Evolutionary conservation across 768 basidiomycete species (phyloP).

Genomic region (Kwoniella sp.): DNA sequence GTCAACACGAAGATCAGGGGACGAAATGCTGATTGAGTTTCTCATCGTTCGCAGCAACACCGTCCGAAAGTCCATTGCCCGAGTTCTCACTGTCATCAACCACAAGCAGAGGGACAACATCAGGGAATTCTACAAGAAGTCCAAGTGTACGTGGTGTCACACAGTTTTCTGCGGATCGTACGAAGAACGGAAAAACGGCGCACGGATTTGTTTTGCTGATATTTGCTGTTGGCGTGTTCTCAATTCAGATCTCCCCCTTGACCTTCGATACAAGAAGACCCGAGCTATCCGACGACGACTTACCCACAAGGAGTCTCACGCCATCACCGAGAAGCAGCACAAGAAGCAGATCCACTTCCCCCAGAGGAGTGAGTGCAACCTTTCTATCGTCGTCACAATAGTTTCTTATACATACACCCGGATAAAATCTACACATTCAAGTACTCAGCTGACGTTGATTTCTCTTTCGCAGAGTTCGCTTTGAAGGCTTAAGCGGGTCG

Average conservation of each 20-base stretch:
- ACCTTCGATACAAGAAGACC: slow-evolving; percentile 97
- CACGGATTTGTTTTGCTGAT: too few species aligned
- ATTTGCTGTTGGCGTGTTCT: too few species aligned
- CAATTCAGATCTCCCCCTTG: slow-evolving; percentile 73
- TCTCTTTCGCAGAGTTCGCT: slow-evolving; percentile 66
- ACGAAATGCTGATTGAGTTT: slow-evolving; percentile 21
- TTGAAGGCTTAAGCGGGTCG: slow-evolving; percentile 69
- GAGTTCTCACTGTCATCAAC: slow-evolving; percentile 97
- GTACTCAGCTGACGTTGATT: slow-evolving; percentile 2
- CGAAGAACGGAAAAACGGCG: too few species aligned
- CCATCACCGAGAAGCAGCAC: slow-evolving; percentile 86
- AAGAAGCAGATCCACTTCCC: slow-evolving; percentile 97
- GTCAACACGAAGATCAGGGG: neutral
- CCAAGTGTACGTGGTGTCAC: slow-evolving; percentile 46
- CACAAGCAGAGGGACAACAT: slow-evolving; percentile 95
- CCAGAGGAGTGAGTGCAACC: slow-evolving; percentile 62
- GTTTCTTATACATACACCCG: too few species aligned
- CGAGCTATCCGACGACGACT: slow-evolving; percentile 94
- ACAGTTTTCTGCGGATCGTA: neutral
- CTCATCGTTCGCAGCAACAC: slow-evolving; percentile 64
- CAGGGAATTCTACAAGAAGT: slow-evolving; percentile 98
- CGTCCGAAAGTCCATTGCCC: slow-evolving; percentile 98
- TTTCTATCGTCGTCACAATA: too few species aligned
- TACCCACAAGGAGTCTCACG: slow-evolving; percentile 82
- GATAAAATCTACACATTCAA: too few species aligned